Conservation (phyloP, 805 yeast species). For the Scheffersomyces stipitis region DNA sequence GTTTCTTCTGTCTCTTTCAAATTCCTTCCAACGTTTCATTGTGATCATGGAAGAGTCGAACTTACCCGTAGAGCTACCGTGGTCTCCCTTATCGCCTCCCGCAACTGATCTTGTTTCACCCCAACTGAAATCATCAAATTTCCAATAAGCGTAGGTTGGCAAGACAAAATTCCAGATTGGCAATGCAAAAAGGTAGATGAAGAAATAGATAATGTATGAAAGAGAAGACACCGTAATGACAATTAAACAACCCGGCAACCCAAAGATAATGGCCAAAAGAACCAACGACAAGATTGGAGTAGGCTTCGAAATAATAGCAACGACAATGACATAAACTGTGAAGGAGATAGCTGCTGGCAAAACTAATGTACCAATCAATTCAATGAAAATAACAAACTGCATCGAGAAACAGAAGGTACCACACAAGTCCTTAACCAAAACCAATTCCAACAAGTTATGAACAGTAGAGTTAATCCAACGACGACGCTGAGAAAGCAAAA, state of each 20-base stretch:
- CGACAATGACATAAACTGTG: constrained; percentile 73
- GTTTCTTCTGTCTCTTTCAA: constrained; percentile 65
- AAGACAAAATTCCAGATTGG: constrained; percentile 94
- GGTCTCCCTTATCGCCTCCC: constrained; percentile 64
- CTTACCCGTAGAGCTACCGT: constrained; percentile 71
- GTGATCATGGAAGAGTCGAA: constrained; percentile 89
- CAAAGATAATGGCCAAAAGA: constrained; percentile 74
- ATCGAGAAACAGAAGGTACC: constrained; percentile 93
- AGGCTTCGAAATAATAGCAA: constrained; percentile 69
- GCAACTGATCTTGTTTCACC: constrained; percentile 87
- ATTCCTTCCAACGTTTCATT: constrained; percentile 95
- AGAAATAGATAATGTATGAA: constrained; percentile 75
- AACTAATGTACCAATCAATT: constrained; percentile 82
- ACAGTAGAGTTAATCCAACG: constrained; percentile 97
- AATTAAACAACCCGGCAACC: constrained; percentile 80
- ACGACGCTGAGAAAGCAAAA: constrained; percentile 86
- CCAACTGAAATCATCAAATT: constrained; percentile 95
- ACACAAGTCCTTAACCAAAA: constrained; percentile 80
- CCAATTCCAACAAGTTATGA: constrained; percentile 86
- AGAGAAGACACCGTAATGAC: constrained; percentile 76
- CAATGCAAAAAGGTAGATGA: constrained; percentile 71
- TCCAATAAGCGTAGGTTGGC: constrained; percentile 89
- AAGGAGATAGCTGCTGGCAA: constrained; percentile 86
- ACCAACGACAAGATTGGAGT: constrained; percentile 77
- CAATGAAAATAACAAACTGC: constrained; percentile 87